Evolutionary conservation across 1,284 basidiomycete genomes (phyloP), one percentile per base, ranked within the genome.

Genomic region (Tylopilus sp.): DNA sequence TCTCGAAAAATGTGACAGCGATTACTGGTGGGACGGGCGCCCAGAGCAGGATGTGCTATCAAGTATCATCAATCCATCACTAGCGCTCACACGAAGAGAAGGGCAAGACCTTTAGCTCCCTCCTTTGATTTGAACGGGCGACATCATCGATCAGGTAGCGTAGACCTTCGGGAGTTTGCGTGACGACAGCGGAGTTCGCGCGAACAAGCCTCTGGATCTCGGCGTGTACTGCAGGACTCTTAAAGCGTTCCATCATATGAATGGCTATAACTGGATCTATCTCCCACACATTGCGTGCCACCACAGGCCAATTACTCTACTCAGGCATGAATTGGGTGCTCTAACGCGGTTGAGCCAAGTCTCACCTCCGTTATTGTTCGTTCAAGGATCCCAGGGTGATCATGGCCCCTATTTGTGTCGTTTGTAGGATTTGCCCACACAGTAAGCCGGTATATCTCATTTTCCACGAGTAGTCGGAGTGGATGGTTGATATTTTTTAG

Each of bases 351-450:
- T 26, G 18, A 36, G 30, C n/a, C 24, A 47, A 35, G 4, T 59
- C 73, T 59, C 57, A 89, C 88, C 56, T 85, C 83, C 1, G 76
- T 60, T 57, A 85, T 73, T 8, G 74, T 73, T 50, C 78, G 76
- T 60, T 88, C 83, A n/a, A 75, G 71, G n/a, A 69, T 71, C 9
- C 75, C 72, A 28, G 76, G 58, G 44, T 85, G 73, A 61, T 91
- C 84, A 17, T 63, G 64, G 10, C 83, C 88, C 55, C 87, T 80
- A 58, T 79, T 82, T 3, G 76, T 61, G 55, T 94, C 91, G 56
- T 85, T 88, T 24, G 81, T 76, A 0, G 94, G 91, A 67, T 99
- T 98, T 43, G 77, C 76, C 96, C 96, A 99, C 2, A 99, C 94
- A 4, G 75, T 79, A 42, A 99, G 71, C 12, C 93, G 80, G 60